Conservation (phyloP, 1,284 basidiomycete genomes). For the Caloboletus firmus region DNA sequence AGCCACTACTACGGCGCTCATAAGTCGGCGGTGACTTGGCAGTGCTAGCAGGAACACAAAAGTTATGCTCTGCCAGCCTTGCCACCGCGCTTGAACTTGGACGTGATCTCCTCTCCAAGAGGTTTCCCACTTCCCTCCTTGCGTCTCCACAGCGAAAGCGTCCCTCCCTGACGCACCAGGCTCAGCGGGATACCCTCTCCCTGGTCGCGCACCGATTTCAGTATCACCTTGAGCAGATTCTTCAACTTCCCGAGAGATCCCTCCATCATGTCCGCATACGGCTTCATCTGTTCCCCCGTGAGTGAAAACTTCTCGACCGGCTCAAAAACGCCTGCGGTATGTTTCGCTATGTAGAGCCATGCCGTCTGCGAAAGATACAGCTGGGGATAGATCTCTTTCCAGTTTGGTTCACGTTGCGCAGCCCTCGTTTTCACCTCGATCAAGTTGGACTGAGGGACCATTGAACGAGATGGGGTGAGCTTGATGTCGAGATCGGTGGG, state of each 20-base stretch:
- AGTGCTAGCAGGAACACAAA: not conserved
- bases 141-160: slow-evolving; percentile 27
- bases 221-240: slow-evolving; percentile 22
- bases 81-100: slow-evolving; percentile 16
- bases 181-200: slow-evolving; percentile 30
- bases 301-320: slow-evolving; percentile 31
- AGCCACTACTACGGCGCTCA: slow-evolving; percentile 6
- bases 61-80: not conserved
- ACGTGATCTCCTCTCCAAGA: slow-evolving; percentile 20
- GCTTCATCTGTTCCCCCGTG: slow-evolving; percentile 24
- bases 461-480: slow-evolving; percentile 10
- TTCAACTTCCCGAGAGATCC: slow-evolving; percentile 29
- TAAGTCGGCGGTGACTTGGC: not conserved
- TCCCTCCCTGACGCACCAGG: slow-evolving; percentile 24
- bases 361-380: slow-evolving; percentile 43
- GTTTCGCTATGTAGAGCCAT: slow-evolving; percentile 38
- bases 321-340: slow-evolving; percentile 35
- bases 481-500: slow-evolving; percentile 16
- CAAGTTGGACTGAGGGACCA: slow-evolving; percentile 38
- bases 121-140: slow-evolving; percentile 25
- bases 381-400: slow-evolving; percentile 43
- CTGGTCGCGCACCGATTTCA: slow-evolving; percentile 29
- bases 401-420: slow-evolving; percentile 28
- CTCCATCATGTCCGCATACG: slow-evolving; percentile 22
- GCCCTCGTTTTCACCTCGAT: slow-evolving; percentile 45